Conservation (phyloP, 768 basidiomycete genomes). For the Suillus occidentalis region DNA sequence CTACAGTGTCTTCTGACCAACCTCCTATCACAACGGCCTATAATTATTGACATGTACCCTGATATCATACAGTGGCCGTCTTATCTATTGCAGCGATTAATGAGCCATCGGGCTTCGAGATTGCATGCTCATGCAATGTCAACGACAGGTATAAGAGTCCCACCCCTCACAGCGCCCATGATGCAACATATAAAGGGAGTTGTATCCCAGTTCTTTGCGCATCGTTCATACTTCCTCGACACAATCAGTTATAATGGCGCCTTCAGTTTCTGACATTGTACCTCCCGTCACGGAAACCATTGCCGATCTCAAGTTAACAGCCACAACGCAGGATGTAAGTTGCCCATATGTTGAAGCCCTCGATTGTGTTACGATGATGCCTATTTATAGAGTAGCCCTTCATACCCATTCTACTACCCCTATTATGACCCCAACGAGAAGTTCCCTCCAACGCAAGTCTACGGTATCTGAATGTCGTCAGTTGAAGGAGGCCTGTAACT, state of each 20-base stretch:
- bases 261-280: constrained; percentile 13
- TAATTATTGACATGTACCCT: background rate
- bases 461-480: constrained; percentile 8
- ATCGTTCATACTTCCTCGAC: background rate
- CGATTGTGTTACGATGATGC: background rate
- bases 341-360: background rate
- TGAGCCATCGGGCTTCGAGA: constrained; percentile 6
- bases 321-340: constrained; percentile 8
- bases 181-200: constrained; percentile 1
- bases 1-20: background rate
- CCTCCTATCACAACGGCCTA: background rate
- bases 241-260: constrained; percentile 11
- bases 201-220: background rate
- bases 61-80: background rate
- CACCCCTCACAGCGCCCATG: background rate
- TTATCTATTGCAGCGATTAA: background rate
- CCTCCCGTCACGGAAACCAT: constrained; percentile 9
- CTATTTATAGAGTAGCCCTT: constrained; percentile 34
- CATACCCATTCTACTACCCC: constrained; percentile 52
- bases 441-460: constrained; percentile 45
- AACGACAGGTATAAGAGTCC: background rate
- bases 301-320: constrained; percentile 10
- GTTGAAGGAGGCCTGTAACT: background rate
- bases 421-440: constrained; percentile 49
- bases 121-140: constrained; percentile 7